Percentiles rank a stretch among this genome's conserved stretches.
Conservation (phyloP, 2,329 filamentous ascomycete genomes). For the Colletotrichum neosansevieriae region DNA sequence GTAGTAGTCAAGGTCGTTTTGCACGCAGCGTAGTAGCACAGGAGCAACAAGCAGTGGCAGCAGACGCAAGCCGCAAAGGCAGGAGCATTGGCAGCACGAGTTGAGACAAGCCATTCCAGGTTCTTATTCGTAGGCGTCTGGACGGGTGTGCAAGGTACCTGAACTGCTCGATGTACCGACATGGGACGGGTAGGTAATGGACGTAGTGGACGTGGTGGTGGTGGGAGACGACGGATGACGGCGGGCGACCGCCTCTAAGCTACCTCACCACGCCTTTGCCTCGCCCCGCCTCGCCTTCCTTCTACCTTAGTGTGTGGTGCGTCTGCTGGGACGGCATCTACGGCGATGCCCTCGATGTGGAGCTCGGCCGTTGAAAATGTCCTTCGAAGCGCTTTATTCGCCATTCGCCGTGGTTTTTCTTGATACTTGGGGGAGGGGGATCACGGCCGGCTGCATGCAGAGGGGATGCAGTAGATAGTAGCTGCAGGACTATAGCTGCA, state of each 20-base stretch:
- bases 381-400: not conserved
- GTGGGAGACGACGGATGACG: constrained; percentile 22
- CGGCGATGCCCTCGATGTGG: constrained; percentile 9
- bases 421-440: constrained; percentile 4
- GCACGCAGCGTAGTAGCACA: constrained; percentile 27
- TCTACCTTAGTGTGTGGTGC: not conserved
- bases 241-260: constrained; percentile 19
- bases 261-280: constrained; percentile 17
- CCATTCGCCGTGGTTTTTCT: not conserved
- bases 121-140: constrained; percentile 19
- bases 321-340: constrained; percentile 10
- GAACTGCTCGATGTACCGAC: constrained; percentile 34
- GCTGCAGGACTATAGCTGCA: constrained; percentile 35
- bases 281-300: constrained; percentile 2
- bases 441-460: constrained; percentile 39
- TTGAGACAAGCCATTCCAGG: not conserved
- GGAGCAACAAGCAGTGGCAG: constrained; percentile 25
- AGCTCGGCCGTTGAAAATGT: constrained; percentile 25
- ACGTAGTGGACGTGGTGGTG: not conserved
- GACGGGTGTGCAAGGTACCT: constrained; percentile 39
- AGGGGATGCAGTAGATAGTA: constrained; percentile 34
- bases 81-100: constrained; percentile 12
- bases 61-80: constrained; percentile 4
- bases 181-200: constrained; percentile 8
- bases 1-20: not conserved